phyloP scores from a whole-genome alignment of 805 yeast species.

The Wickerhamiella siamensis region DNA sequence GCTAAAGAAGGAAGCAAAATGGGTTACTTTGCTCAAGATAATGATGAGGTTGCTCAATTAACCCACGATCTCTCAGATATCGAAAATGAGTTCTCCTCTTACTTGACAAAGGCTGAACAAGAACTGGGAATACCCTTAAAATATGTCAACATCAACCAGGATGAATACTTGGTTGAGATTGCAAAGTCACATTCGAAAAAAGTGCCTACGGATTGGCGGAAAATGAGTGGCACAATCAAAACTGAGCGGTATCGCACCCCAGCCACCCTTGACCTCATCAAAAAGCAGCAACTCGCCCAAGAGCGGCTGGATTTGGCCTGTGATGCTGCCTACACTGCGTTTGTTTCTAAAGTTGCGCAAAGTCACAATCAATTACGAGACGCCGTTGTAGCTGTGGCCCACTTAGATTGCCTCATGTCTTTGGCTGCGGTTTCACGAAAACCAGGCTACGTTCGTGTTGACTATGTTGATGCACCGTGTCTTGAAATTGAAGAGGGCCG shows the following conservation, averaged over 20 bases:
- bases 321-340: slow-evolving; percentile 33
- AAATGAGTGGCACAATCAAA: slow-evolving; percentile 52
- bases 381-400: slow-evolving; percentile 36
- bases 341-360: slow-evolving; percentile 27
- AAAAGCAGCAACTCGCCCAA: slow-evolving; percentile 42
- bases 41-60: slow-evolving; percentile 12
- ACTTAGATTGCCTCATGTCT: slow-evolving; percentile 54
- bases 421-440: slow-evolving; percentile 43
- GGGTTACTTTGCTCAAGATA: slow-evolving; percentile 1
- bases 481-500: slow-evolving; percentile 43
- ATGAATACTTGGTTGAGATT: slow-evolving; percentile 65
- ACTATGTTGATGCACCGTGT: slow-evolving; percentile 31
- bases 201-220: slow-evolving; percentile 65
- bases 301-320: slow-evolving; percentile 37
- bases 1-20: slow-evolving; percentile 17
- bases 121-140: slow-evolving; percentile 43
- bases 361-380: slow-evolving; percentile 29
- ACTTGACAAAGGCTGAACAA: slow-evolving; percentile 34
- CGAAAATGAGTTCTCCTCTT: slow-evolving; percentile 36
- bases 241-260: slow-evolving; percentile 68
- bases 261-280: slow-evolving; percentile 34
- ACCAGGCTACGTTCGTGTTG: slow-evolving; percentile 38
- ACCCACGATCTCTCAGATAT: slow-evolving; percentile 30
- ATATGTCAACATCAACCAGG: slow-evolving; percentile 44
- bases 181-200: slow-evolving; percentile 40